Base-by-base conservation (phyloP, 306 rosid species). In the Bauhinia variegata region DNA sequence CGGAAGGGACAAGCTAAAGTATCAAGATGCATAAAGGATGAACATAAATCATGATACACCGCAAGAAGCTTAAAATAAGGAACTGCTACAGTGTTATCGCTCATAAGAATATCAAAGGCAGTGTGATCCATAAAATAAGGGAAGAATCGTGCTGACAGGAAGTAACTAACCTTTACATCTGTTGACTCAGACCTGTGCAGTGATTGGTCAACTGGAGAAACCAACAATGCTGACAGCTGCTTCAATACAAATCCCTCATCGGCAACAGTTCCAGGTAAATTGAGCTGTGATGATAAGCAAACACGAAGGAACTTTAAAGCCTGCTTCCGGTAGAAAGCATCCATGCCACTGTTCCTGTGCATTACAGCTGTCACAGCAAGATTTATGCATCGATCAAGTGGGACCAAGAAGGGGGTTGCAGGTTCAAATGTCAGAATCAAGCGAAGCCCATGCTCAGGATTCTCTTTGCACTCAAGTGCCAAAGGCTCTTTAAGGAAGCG, bases 351-450 rank as follows among this genome's bases (percentile, higher is more conserved):
- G 69, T 60, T 88, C 70, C 76, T 90, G 66, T 95, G 86, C 86
- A 86, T 82, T 47, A 88, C 87, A 68, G 91, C 96, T 39, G 83
- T 86, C 77, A 90, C 97, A 46, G 96, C 97, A 73, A 95, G 99
- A 86, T 95, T 95, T 65, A 95, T 95, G 86, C 99, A 95, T 80
- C 97, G 89, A 71, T 95, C 99, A 69, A 95, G 80, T 5, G 99
- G 97, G 68, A 95, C 99, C 91, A 95, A 78, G 85, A 95, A 95
- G 39, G 96, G 97, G 42, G 99, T 95, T 28, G 97, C 82, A 68
- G 99, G 99, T 90, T 95, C 96, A 85, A 95, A 95, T 63, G 99
- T 95, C 80, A 95, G 92, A 83, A 95, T 88, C 39, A 88, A 82
- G 64, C 99, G 97, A 50, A 90, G 86, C 56, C 96, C 97, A 23